Percentiles rank a stretch among this genome's conserved stretches.
These are phyloP conservation scores for Mitragyna speciosa DNA, from an alignment of 257 asterid species.

Conservation along the genomic window DNA sequence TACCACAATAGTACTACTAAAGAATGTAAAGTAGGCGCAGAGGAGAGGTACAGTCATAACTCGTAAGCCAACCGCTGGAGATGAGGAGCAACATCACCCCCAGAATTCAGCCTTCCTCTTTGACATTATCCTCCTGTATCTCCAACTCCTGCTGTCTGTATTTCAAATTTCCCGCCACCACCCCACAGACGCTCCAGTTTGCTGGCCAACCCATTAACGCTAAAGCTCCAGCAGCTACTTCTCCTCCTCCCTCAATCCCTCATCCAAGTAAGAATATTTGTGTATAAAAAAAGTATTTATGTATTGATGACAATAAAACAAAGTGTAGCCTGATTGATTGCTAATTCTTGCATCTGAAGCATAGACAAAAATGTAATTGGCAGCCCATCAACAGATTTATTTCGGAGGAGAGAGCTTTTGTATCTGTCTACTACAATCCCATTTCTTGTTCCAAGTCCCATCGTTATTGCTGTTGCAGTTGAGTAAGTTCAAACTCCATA, in stretches of 20 bases:
- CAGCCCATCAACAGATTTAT: not conserved
- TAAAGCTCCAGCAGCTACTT: slow-evolving; percentile 23
- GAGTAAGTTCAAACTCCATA: slow-evolving; percentile 38
- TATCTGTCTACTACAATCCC: slow-evolving; percentile 49
- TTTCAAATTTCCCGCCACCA: slow-evolving; percentile 29
- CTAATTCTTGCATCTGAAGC: slow-evolving; percentile 8
- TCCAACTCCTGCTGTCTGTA: slow-evolving; percentile 15
- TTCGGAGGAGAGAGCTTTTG: slow-evolving; percentile 62
- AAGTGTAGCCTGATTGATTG: not conserved
- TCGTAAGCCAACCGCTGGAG: slow-evolving; percentile 19
- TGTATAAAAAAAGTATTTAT: not conserved
- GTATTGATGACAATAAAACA: not conserved
- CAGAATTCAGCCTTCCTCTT: slow-evolving; percentile 15
- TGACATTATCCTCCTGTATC: slow-evolving; percentile 23
- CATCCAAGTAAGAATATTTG: not conserved
- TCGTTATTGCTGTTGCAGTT: slow-evolving; percentile 18
- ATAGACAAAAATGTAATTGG: slow-evolving; percentile 23
- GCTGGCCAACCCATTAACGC: slow-evolving; percentile 28
- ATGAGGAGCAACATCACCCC: slow-evolving; percentile 42
- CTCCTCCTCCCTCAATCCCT: slow-evolving; percentile 25
- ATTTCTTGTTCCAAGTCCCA: slow-evolving; percentile 46
- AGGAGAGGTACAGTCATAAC: too few relatives aligned
- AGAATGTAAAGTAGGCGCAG: too few relatives aligned
- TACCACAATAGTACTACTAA: too few relatives aligned
- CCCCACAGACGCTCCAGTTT: slow-evolving; percentile 25